Evolutionary conservation across 2,329 filamentous ascomycete species (phyloP).

Genomic region (Monilinia laxa): DNA sequence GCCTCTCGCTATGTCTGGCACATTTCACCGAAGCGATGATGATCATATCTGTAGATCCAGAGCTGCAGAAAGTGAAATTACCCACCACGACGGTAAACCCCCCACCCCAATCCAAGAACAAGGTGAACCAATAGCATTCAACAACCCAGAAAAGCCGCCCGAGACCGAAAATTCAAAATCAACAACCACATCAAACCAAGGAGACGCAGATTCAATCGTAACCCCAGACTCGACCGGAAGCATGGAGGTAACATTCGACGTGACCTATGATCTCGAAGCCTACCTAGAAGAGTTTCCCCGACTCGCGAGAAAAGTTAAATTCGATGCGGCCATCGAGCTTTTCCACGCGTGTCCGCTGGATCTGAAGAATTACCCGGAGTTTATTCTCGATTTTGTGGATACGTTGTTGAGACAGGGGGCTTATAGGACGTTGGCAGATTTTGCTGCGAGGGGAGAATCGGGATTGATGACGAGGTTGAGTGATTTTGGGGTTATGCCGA

Average conservation of each 20-base stretch:
- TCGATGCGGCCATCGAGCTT: not conserved
- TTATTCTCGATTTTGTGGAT: not conserved
- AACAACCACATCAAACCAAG: not conserved
- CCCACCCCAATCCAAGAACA: not conserved
- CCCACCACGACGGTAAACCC: not conserved
- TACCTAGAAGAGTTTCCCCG: not conserved
- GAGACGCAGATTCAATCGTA: not conserved
- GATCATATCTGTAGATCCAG: not conserved
- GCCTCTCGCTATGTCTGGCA: not conserved
- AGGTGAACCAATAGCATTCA: not conserved
- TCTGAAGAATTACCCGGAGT: not conserved
- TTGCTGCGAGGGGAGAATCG: not conserved
- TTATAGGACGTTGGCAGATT: not conserved
- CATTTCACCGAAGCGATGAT: not conserved
- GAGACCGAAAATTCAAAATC: not conserved
- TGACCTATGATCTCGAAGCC: not conserved
- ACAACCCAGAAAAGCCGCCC: not conserved
- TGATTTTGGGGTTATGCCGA: not conserved
- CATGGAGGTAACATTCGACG: not conserved
- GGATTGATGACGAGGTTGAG: not conserved
- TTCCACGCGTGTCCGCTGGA: not conserved
- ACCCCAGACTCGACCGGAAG: not conserved
- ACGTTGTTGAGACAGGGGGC: not conserved
- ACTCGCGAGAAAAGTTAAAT: not conserved
- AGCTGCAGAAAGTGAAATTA: not conserved